Percentiles rank a stretch among this genome's conserved stretches.
Conservation (phyloP, 495 filamentous ascomycete genomes). For the Penicillium ucsense region DNA sequence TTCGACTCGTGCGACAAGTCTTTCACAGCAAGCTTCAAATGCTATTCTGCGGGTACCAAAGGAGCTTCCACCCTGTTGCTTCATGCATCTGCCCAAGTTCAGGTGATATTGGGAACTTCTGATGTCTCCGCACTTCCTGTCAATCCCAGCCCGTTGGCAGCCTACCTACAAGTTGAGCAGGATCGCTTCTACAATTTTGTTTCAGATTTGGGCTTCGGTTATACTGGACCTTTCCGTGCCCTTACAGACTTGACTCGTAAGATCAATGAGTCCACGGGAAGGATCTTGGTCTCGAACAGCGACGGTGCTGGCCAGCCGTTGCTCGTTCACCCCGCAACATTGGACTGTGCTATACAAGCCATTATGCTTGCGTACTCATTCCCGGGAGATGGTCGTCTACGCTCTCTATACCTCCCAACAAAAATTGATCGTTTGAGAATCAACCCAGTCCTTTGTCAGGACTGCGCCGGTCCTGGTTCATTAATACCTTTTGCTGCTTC, state of each 20-base stretch:
- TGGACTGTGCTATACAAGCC: conserved; percentile 35
- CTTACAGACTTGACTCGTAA: conserved; percentile 15
- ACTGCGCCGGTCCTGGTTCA: conserved; percentile 3
- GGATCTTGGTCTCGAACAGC: conserved; percentile 7
- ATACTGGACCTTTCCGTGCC: conserved; percentile 19
- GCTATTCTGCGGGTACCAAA: conserved; percentile 13
- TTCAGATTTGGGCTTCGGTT: conserved; percentile 20
- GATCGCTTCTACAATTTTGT: conserved; percentile 33
- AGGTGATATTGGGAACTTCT: conserved; percentile 5
- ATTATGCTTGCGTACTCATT: conserved; percentile 30
- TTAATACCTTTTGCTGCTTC: conserved; percentile 11
- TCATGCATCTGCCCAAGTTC: conserved; percentile 12
- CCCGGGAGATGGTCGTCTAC: conserved; percentile 23
- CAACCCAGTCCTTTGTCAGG: conserved; percentile 16
- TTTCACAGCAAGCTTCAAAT: conserved; percentile 8
- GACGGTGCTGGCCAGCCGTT: conserved; percentile 1
- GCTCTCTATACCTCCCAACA: conserved; percentile 15
- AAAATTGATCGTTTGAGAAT: conserved; percentile 35
- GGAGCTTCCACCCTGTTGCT: conserved; percentile 9
- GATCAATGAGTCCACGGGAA: conserved; percentile 14
- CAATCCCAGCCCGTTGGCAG: not conserved
- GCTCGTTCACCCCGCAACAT: conserved; percentile 26
- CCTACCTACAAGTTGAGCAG: conserved; percentile 5
- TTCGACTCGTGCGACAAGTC: not conserved
- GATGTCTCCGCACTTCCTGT: conserved; percentile 4